Conservation (phyloP, 495 filamentous ascomycete genomes). For the Hyaloscypha finlandica region DNA sequence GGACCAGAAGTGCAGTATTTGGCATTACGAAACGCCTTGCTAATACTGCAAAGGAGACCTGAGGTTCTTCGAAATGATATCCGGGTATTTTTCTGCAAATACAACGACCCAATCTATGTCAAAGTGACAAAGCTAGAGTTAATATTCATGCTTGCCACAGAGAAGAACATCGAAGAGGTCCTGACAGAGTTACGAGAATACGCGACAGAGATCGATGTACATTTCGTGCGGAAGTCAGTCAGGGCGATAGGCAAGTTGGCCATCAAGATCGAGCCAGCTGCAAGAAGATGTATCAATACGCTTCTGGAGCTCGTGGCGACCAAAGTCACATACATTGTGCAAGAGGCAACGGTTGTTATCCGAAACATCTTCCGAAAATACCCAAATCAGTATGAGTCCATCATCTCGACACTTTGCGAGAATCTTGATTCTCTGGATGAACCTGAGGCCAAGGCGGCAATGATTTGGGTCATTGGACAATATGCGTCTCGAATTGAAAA, state of each 20-base stretch:
- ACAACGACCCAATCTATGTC: conserved; percentile 99
- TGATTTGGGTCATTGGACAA: conserved; percentile 99
- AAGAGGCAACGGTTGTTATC: conserved; percentile 99
- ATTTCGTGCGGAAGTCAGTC: conserved; percentile 97
- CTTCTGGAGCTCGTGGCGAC: conserved; percentile 92
- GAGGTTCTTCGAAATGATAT: conserved; percentile 97
- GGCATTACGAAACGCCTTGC: conserved; percentile 87
- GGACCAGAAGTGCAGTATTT: conserved; percentile 98
- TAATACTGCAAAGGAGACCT: conserved; percentile 90
- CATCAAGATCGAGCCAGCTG: conserved; percentile 97
- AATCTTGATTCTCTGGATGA: conserved; percentile 97
- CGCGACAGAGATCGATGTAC: conserved; percentile 97
- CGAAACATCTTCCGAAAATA: conserved; percentile 99
- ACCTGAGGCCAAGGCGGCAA: conserved; percentile 98
- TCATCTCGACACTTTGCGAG: conserved; percentile 93
- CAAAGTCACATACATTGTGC: conserved; percentile 99
- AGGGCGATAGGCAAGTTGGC: conserved; percentile 97
- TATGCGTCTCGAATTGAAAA: conserved; percentile 98
- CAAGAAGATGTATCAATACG: conserved; percentile 86
- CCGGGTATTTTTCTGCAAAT: conserved; percentile 99
- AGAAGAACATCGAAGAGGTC: conserved; percentile 95
- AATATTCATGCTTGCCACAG: conserved; percentile 97
- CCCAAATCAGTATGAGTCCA: conserved; percentile 96
- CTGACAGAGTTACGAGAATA: conserved; percentile 95
- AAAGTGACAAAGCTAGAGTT: conserved; percentile 99